Evolutionary conservation across 1,284 basidiomycete species (phyloP), one percentile per base, ranked within the genome.

Genomic region (Malassezia brasiliensis): DNA sequence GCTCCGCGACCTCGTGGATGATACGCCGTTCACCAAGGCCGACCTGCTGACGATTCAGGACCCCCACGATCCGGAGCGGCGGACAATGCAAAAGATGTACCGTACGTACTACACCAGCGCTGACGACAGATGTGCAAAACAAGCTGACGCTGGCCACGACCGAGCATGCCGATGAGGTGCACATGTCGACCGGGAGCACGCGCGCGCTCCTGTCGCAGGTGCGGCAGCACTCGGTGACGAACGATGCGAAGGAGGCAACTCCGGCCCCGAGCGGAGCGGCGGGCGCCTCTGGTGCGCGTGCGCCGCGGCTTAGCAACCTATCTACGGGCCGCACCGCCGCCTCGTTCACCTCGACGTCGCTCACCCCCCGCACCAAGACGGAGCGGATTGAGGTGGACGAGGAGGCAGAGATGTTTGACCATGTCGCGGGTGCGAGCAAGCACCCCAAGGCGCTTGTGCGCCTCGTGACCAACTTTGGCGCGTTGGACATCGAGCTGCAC

Each of bases 401-500:
- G 88, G 77, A 91, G 90, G 69, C 82, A 86, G 42, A 85, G 85
- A 52, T 90, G 88, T 76, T 85, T 83, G 57, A 85, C 86, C 63
- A 67, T 76, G 79, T 90, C 30, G 90, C 50, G 19, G 19, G 47
- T 3, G 40, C 37, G 9, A 32, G 20, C 6, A 45, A 45, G 11
- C 20, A 19, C 11, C 42, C 50, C 6, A 67, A 65, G 46, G 71
- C 45, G 56, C 76, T 63, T 50, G 68, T 63, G 34, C 86, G 88
- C 6, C 85, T 96, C 42, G 82, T 88, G 47, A 96, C 93, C 9
- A 91, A 85, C 67, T 81, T 89, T 17, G 93, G 90, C 14, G 84
- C 86, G 51, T 78, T 98, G 53, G 96, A 96, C 67, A 67, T 96
- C 20, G 93, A 98, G 75, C 78, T 98, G 14, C 91, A 86, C 69